Evolutionary conservation across 164 flowering plant genomes (phyloP), one percentile per base, ranked within the genome.

Genomic region (Chimonanthus praecox): DNA sequence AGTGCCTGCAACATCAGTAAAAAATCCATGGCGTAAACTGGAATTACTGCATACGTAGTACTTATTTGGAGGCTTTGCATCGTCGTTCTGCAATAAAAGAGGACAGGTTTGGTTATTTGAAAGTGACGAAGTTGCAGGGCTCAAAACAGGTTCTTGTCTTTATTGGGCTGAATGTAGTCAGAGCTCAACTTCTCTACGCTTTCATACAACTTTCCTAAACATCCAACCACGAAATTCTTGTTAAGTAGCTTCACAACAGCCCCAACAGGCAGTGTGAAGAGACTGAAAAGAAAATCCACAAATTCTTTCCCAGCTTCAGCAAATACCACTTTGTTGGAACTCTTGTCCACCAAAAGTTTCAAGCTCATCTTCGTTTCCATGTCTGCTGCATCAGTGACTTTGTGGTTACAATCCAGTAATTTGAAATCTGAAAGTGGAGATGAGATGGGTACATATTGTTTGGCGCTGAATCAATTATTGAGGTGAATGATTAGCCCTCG

Each of bases 291-390:
- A 20, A 71, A 71, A 62, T 71, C 66, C 5, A 58, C 49, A 15
- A 61, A 43, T 7, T 58, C 73, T 11, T 71, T 71, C 18, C 46
- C 66, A 3, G 73, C 65, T 16, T 71, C 73, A 15, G 21, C 73
- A 46, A 60, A 71, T 6, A 71, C 5, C 3, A 71, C 73, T 47
- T 16, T 71, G 33, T 44, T 4, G 6, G 49, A 18, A 2, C 49
- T 58, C 49, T 11, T 44, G 11, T 71, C 73, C 3, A 61, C 21
- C 51, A 71, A 15, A 6, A 71, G 65, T 67, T 71, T 71, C 21
- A 71, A 7, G 18, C 33, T 68, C 21, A 48, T 21, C 58, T 68
- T 66, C 7, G 47, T 13, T 16, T 13, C 9, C 60, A 13, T 13
- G 0, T 4, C 15, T 3, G 10, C 9, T 54, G n/a, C 9, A 11